Evolutionary conservation across 148 eudicot genomes (phyloP).

Genomic region (Talinum fruticosum): DNA sequence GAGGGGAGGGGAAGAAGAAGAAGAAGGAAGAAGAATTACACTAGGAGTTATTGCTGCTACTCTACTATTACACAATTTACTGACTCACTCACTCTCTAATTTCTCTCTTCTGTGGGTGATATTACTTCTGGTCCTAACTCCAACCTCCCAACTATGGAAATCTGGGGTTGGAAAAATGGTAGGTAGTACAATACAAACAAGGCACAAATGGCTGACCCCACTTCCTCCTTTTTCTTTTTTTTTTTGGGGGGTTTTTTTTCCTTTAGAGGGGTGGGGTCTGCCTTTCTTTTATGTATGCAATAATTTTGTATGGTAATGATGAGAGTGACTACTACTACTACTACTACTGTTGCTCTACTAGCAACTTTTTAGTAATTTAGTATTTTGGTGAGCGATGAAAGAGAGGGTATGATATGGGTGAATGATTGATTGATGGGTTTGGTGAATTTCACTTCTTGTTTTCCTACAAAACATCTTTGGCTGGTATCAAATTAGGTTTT

Average conservation of each 20-base stretch:
- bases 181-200: constrained; percentile 21
- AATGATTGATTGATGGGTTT: constrained; percentile 20
- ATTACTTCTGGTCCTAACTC: constrained; percentile 19
- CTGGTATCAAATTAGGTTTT: constrained; percentile 25
- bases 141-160: constrained; percentile 12
- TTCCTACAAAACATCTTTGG: constrained; percentile 18
- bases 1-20: constrained; percentile 21
- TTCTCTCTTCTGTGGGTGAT: constrained; percentile 13
- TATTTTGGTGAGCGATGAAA: constrained; percentile 19
- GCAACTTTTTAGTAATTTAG: constrained; percentile 8
- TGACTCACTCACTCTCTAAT: constrained; percentile 18
- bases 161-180: constrained; percentile 18
- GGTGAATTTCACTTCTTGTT: constrained; percentile 8
- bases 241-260: neutral
- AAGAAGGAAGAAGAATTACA: constrained; percentile 22
- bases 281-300: constrained; percentile 23
- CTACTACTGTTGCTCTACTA: constrained; percentile 12
- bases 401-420: neutral
- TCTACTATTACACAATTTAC: constrained; percentile 25
- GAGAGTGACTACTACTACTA: constrained; percentile 17
- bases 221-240: constrained; percentile 4
- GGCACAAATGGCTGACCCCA: constrained; percentile 27
- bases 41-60: constrained; percentile 6
- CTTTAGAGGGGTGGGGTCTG: neutral
- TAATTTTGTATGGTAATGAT: constrained; percentile 32